These are phyloP conservation scores for Pseudogymnoascus sp. DNA, from an alignment of 2,329 filamentous ascomycete genomes.

Conservation along the genomic window DNA sequence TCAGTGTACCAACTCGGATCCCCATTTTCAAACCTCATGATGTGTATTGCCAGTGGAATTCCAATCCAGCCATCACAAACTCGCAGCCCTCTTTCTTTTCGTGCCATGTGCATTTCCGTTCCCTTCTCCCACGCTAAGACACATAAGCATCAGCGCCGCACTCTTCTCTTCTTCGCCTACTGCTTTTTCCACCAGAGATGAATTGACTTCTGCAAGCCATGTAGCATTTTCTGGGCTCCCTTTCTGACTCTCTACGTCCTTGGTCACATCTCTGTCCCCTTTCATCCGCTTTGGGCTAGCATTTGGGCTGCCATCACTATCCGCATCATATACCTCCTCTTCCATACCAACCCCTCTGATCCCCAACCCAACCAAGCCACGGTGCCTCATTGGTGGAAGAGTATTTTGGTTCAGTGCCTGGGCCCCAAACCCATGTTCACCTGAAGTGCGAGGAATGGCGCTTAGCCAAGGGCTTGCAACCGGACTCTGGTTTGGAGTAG, in stretches of 20 bases:
- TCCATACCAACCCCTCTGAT: not conserved
- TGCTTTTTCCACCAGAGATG: not conserved
- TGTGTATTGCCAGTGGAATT: not conserved
- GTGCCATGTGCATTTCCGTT: not conserved
- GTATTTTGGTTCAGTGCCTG: not conserved
- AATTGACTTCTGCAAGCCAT: not conserved
- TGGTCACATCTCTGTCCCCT: not conserved
- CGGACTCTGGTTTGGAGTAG: not conserved
- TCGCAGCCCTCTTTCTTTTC: conserved; percentile 3
- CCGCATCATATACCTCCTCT: not conserved
- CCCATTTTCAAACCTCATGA: not conserved
- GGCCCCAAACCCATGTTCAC: not conserved
- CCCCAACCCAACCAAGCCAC: not conserved
- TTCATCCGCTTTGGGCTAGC: not conserved
- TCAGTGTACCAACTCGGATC: not conserved
- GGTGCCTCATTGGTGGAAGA: not conserved
- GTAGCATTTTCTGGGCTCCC: not conserved
- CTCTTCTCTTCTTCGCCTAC: not conserved
- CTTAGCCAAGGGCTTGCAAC: conserved; percentile 35
- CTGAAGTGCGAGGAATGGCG: conserved; percentile 30
- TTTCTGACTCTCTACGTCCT: not conserved
- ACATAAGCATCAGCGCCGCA: conserved; percentile 5
- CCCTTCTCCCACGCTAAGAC: not conserved
- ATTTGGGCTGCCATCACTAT: not conserved
- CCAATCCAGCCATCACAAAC: not conserved